Percentiles rank a stretch among this genome's conserved stretches.
phyloP scores from a whole-genome alignment of 345 rosid species.

The Durio zibethinus region DNA sequence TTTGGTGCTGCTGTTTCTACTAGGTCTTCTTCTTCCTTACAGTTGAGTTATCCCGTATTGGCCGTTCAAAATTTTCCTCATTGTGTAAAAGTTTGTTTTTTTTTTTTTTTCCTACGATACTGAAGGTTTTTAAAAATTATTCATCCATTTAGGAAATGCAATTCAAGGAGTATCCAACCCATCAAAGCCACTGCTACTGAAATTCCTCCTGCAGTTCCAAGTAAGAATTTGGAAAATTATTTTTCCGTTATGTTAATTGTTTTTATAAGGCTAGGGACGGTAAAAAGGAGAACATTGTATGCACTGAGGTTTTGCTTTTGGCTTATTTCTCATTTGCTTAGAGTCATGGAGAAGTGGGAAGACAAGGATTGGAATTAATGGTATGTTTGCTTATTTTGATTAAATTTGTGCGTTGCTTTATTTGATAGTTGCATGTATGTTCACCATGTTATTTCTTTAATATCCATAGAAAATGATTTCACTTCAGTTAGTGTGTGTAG shows the following conservation, averaged over 20 bases:
- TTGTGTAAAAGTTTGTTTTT: background rate
- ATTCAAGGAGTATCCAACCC: constrained; percentile 44
- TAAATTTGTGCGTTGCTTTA: background rate
- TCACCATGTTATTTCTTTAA: background rate
- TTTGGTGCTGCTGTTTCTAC: constrained; percentile 47
- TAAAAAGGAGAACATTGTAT: constrained; percentile 4
- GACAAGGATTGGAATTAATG: constrained; percentile 89
- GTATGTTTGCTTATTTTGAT: constrained; percentile 36
- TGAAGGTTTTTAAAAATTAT: background rate
- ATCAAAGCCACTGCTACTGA: constrained; percentile 79
- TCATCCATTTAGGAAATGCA: constrained; percentile 40
- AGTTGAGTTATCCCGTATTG: constrained; percentile 44
- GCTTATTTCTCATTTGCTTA: constrained; percentile 30
- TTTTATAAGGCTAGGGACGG: background rate
- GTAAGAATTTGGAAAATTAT: constrained; percentile 38
- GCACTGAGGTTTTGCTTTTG: constrained; percentile 24
- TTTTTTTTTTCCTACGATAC: background rate
- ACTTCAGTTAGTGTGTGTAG: background rate
- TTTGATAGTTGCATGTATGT: background rate
- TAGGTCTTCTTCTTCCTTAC: constrained; percentile 36
- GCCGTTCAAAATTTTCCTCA: background rate
- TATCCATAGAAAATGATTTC: background rate
- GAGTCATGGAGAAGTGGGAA: constrained; percentile 52
- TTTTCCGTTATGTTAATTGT: background rate
- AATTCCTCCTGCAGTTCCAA: constrained; percentile 53